These are phyloP conservation scores for Candida montana DNA, from an alignment of 805 yeast genomes.

Conservation along the genomic window DNA sequence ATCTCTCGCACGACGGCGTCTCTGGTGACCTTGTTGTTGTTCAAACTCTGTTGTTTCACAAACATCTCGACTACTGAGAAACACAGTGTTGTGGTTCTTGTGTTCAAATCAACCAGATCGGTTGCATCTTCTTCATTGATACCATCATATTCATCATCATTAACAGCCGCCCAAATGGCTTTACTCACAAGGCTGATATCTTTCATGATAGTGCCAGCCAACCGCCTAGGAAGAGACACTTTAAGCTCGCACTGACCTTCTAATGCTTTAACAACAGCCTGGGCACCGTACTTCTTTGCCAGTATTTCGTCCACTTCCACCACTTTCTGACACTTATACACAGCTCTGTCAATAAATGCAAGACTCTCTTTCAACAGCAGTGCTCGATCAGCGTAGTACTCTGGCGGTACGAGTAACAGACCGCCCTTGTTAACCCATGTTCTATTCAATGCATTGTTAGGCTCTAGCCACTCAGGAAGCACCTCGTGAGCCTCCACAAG, in stretches of 20 bases:
- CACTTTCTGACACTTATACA: constrained; percentile 30
- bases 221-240: constrained; percentile 12
- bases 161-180: constrained; percentile 5
- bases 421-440: constrained; percentile 45
- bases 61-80: constrained; percentile 13
- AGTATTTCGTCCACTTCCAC: constrained; percentile 21
- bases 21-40: neutral
- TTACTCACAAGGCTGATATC: constrained; percentile 9
- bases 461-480: constrained; percentile 44
- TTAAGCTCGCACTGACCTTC: constrained; percentile 17
- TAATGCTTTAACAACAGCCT: constrained; percentile 25
- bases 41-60: constrained; percentile 2
- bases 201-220: constrained; percentile 18
- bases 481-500: constrained; percentile 43
- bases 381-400: constrained; percentile 29
- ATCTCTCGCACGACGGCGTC: constrained; percentile 6
- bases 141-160: neutral
- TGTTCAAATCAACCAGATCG: constrained; percentile 14
- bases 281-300: constrained; percentile 17
- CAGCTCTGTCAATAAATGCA: constrained; percentile 32
- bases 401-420: constrained; percentile 36
- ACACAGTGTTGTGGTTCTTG: constrained; percentile 19
- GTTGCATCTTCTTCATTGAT: neutral
- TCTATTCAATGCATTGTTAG: constrained; percentile 43
- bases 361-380: constrained; percentile 36